phyloP scores from a whole-genome alignment of 192 early-diverging fungal species.

The Jimgerdemannia flammicorona region DNA sequence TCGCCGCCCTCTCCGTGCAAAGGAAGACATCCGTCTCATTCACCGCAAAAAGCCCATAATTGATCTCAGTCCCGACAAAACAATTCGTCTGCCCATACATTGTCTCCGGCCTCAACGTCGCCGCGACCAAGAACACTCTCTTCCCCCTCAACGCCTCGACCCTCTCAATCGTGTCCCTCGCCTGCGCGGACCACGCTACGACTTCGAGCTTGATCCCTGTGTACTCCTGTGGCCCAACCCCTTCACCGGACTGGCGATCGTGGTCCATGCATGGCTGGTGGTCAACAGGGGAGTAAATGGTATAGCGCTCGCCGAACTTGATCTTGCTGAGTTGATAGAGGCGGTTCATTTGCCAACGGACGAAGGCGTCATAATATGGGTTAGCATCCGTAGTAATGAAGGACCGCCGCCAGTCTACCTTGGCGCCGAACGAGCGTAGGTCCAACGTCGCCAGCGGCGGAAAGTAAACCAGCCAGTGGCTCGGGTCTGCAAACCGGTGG shows the following conservation, averaged over 20 bases:
- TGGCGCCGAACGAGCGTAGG: constrained; percentile 69
- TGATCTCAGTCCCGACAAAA: constrained; percentile 89
- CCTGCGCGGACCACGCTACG: constrained; percentile 54
- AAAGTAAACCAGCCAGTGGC: constrained; percentile 93
- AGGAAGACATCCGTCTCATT: constrained; percentile 81
- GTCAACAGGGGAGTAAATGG: constrained; percentile 94
- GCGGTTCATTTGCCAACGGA: constrained; percentile 97
- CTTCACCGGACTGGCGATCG: constrained; percentile 92
- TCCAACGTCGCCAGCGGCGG: constrained; percentile 85
- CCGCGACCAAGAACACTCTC: constrained; percentile 88
- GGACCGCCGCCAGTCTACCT: constrained; percentile 93
- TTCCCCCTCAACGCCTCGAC: constrained; percentile 63
- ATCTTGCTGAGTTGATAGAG: constrained; percentile 75
- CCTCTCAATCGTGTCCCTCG: constrained; percentile 35
- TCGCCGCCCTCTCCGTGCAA: constrained; percentile 88
- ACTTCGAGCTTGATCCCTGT: constrained; percentile 94
- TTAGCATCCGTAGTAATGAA: constrained; percentile 99
- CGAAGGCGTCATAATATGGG: constrained; percentile 97
- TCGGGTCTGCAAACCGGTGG: constrained; percentile 86
- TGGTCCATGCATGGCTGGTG: constrained; percentile 99
- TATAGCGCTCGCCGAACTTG: constrained; percentile 95
- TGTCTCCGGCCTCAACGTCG: constrained; percentile 96
- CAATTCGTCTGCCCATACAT: constrained; percentile 99
- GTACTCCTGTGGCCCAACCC: constrained; percentile 91
- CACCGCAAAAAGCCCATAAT: constrained; percentile 85